These are phyloP conservation scores for Zygosaccharomyces pseudobailii DNA, from an alignment of 1,139 yeast genomes.

Conservation along the genomic window DNA sequence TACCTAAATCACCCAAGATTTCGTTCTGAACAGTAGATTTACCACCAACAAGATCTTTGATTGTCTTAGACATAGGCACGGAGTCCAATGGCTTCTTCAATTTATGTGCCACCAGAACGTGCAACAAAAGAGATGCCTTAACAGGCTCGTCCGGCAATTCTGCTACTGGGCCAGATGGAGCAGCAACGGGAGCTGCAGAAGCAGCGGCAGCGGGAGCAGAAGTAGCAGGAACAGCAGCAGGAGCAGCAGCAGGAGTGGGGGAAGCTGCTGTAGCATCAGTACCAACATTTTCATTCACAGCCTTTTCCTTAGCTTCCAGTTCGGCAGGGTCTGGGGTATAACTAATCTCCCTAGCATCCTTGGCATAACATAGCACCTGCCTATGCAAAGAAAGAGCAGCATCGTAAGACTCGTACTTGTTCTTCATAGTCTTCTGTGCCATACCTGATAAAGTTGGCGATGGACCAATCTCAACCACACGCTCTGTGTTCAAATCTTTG, in stretches of 20 bases:
- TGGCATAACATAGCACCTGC: constrained; percentile 91
- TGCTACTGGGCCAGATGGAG: constrained; percentile 71
- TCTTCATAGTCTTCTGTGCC: constrained; percentile 96
- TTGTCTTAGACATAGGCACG: constrained; percentile 84
- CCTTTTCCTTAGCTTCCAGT: constrained; percentile 37
- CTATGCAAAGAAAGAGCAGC: constrained; percentile 96
- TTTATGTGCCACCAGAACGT: constrained; percentile 91
- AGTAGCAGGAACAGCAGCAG: constrained; percentile 46
- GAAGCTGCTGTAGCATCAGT: constrained; percentile 40
- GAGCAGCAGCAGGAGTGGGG: constrained; percentile 43
- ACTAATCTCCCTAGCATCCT: constrained; percentile 93
- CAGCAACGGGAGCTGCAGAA: constrained; percentile 55
- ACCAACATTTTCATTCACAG: constrained; percentile 34
- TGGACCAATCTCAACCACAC: constrained; percentile 98
- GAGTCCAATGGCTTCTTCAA: constrained; percentile 85
- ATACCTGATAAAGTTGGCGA: constrained; percentile 97
- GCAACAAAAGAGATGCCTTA: constrained; percentile 75
- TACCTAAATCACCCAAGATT: constrained; percentile 95
- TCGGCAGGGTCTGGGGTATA: constrained; percentile 76
- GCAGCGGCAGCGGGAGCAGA: constrained; percentile 51
- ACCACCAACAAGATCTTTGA: constrained; percentile 96
- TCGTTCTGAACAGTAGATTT: constrained; percentile 98
- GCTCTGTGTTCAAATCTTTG: constrained; percentile 89
- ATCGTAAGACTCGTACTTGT: constrained; percentile 94
- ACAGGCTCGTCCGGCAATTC: constrained; percentile 86